Evolutionary conservation across 495 filamentous ascomycete genomes (phyloP), one percentile per base, ranked within the genome.

Genomic region (Xylaria cubensis): DNA sequence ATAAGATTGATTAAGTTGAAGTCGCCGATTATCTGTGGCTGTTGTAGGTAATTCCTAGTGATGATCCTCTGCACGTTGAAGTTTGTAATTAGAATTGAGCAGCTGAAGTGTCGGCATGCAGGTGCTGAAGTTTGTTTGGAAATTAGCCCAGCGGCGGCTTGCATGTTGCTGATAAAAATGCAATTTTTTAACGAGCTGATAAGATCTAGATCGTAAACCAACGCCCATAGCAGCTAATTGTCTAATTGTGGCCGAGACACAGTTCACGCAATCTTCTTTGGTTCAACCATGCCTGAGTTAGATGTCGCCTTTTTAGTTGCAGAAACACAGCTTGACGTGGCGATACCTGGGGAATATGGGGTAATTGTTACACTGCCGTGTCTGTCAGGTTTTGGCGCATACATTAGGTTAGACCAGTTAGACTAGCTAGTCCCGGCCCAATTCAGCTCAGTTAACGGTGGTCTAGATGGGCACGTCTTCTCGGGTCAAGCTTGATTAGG

Each of bases 81-180:
- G 19, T 53, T 19, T 6, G 64, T 53, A 66, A 66, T 66, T 53
- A 51, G 19, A 24, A 53, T 34, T 26, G 19, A 6, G 29, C 64
- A 66, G 64, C 64, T 66, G 64, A 64, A 66, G 46, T 66, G 12
- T 46, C 46, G 48, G 64, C 64, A 66, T 15, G 26, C 44, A 51
- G 44, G 7, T 24, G 21, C 48, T 32, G 8, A 51, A n/a, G 19
- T 44, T 46, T 4, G 13, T 66, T 21, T 13, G 46, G 64, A 66
- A 53, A 66, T 53, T 53, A 53, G 32, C 9, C 21, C 2, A 44
- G 41, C 3, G 6, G 17, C 26, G 48, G 13, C 10, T 39, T 29
- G 19, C 41, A 50, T 34, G 24, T 15, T 65, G 29, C 44, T 13
- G n/a, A n/a, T n/a, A n/a, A 39, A 7, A 61, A 39, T n/a, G 10